Conservation (phyloP, 2,329 filamentous ascomycete species). For the Sporothrix pseudoabietina region DNA sequence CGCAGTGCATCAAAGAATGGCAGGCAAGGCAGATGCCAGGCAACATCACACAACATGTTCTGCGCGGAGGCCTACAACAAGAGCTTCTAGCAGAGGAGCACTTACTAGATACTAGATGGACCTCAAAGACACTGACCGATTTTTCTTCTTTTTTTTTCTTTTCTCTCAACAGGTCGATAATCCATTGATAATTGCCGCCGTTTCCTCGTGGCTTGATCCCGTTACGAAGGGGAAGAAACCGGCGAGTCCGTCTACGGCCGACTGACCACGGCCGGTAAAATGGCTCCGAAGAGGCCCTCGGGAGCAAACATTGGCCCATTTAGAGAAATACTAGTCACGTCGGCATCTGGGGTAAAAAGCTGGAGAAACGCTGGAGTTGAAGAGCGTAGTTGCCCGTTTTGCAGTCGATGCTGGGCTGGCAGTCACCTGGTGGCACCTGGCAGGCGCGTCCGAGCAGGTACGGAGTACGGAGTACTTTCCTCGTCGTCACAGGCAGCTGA, state of each 20-base stretch:
- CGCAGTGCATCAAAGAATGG: neutral
- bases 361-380: neutral
- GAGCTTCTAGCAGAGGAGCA: neutral
- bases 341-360: neutral
- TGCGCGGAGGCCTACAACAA: neutral
- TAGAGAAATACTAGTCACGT: neutral
- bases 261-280: neutral
- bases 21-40: neutral
- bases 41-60: neutral
- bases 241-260: neutral
- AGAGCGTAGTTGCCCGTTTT: neutral
- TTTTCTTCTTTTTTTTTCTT: no score
- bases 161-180: neutral
- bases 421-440: slow-evolving; percentile 17
- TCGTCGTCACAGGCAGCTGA: slow-evolving; percentile 19
- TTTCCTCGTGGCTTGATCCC: neutral
- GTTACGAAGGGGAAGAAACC: slow-evolving; percentile 2
- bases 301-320: slow-evolving; percentile 1
- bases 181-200: neutral
- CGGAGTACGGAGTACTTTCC: no score
- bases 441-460: neutral
- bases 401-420: neutral
- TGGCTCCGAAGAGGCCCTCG: neutral
- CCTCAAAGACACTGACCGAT: neutral
- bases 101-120: neutral